Evolutionary conservation across 192 early-diverging fungal species (phyloP), one percentile per base, ranked within the genome.

Genomic region (Pilobolus umbonatus): DNA sequence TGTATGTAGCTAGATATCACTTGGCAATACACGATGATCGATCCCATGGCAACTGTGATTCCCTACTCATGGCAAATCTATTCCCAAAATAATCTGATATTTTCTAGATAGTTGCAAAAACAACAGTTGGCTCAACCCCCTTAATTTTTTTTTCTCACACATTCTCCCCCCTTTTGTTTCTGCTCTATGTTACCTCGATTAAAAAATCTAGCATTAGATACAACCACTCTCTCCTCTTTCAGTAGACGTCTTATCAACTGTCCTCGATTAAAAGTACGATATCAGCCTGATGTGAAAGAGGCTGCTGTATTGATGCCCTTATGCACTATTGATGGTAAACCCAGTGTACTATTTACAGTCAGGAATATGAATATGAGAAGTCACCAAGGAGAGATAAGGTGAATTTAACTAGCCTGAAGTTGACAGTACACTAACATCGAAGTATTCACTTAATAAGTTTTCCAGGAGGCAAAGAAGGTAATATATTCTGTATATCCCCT

Each of bases 301-400:
- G 71, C 71, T 4, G 71, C 71, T 29, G 64, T 73, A n/a, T 44
- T 73, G 0, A 34, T 73, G 57, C 83, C 88, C 0, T 75, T 94
- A 4, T 90, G 89, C 61, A 25, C 52, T 11, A 74, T 72, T 7
- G 76, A 80, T 2, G 76, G 74, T 6, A 61, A 78, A 28, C 80
- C 82, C 11, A 83, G 83, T 50, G 72, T 96, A 15, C 64, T 96
- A 1, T 91, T 96, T 60, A 92, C 91, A 8, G 77, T 92, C 30
- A 83, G 94, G 17, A 77, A 77, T 35, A 57, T 62, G 2, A 65
- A 70, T 29, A 75, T 96, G 67, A 65, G 83, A 32, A 67, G 81
- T 28, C 93, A 96, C 62, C 73, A 71, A 24, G 91, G 91, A 7
- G 90, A 93, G 65, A 82, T 86, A 34, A 89, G 85, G 80, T 84